Percentiles rank a stretch among this genome's conserved stretches.
phyloP scores from a whole-genome alignment of 176 grass and related monocot species.

The Oryza meridionalis region DNA sequence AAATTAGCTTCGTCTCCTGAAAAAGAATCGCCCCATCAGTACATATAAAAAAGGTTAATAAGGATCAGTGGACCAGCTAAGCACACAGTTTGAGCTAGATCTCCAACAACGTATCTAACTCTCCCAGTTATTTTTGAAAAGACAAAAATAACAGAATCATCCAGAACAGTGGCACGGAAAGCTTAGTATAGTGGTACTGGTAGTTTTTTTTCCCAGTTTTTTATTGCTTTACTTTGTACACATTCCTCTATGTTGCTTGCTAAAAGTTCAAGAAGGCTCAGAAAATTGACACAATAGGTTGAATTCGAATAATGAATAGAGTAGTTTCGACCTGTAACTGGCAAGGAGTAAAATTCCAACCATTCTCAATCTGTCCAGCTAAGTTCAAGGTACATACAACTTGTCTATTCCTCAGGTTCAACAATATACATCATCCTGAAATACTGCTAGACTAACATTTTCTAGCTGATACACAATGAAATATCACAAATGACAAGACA shows the following conservation, averaged over 20 bases:
- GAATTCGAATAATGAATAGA: not conserved
- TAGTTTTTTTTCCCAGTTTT: not conserved
- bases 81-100: not conserved
- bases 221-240: not conserved
- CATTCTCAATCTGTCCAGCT: not conserved
- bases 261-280: not conserved
- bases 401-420: conserved; percentile 13
- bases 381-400: conserved; percentile 25
- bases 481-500: conserved; percentile 1
- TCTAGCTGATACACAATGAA: not conserved
- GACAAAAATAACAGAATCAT: not conserved
- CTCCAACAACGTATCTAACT: not conserved
- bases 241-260: not conserved
- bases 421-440: conserved; percentile 5
- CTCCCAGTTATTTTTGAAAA: not conserved
- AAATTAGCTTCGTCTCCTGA: conserved; percentile 84
- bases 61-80: conserved; percentile 1
- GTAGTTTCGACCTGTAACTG: not conserved
- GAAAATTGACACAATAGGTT: not conserved
- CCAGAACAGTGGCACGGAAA: not conserved
- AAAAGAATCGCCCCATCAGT: conserved; percentile 36
- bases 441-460: not conserved
- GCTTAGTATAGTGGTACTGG: not conserved
- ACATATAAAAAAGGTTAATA: conserved; percentile 7
- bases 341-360: not conserved